Percentiles rank a stretch among this genome's conserved stretches.
These are phyloP conservation scores for Cinnamomum chago DNA, from an alignment of 164 flowering plant genomes.

Conservation along the genomic window DNA sequence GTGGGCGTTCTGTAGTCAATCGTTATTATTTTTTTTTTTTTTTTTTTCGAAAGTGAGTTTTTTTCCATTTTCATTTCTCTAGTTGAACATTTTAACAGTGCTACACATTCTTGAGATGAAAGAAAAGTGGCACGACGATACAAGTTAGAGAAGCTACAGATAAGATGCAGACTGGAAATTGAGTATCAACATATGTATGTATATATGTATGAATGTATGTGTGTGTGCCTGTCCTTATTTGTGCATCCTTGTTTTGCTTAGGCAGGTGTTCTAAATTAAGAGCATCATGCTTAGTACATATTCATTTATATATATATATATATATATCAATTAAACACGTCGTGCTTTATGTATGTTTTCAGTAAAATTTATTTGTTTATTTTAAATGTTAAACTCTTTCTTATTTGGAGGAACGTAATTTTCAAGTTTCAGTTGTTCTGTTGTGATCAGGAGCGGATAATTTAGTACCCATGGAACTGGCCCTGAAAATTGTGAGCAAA, in stretches of 20 bases:
- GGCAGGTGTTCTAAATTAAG: background rate
- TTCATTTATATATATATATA: background rate
- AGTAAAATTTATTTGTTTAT: no score
- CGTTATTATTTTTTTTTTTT: no score
- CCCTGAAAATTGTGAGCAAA: conserved; percentile 71
- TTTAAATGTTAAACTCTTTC: background rate
- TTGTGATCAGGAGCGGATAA: conserved; percentile 64
- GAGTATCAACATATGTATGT: background rate
- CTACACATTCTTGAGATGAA: background rate
- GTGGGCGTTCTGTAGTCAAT: no score
- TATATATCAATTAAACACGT: background rate
- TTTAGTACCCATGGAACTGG: conserved; percentile 74
- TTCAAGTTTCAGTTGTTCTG: background rate
- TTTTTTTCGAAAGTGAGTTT: background rate
- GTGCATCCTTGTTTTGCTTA: background rate
- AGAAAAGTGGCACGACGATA: background rate
- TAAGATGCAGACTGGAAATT: background rate
- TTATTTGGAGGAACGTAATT: background rate
- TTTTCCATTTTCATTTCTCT: background rate
- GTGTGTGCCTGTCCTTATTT: no score
- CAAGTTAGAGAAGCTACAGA: background rate
- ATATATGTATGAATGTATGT: no score
- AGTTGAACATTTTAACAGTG: background rate
- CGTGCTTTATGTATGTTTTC: no score
- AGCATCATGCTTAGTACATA: background rate